phyloP scores from a whole-genome alignment of 495 filamentous ascomycete species.

The Penicillium daleae region DNA sequence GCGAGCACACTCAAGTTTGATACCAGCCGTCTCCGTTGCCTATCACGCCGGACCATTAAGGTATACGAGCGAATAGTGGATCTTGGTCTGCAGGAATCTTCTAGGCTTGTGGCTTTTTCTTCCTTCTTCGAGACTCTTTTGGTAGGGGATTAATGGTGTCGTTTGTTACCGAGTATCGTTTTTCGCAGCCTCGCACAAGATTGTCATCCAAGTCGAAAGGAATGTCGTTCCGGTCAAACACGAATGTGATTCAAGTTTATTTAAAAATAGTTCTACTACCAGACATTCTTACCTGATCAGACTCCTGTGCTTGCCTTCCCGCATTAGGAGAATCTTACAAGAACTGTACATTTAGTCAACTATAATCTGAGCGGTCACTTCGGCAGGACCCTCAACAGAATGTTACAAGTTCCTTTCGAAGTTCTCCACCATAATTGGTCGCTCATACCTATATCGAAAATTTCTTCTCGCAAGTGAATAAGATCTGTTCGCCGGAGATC shows the following conservation, averaged over 20 bases:
- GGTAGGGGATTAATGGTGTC: background rate
- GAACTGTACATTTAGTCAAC: too few relatives aligned
- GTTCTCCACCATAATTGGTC: too few relatives aligned
- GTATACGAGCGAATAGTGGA: background rate
- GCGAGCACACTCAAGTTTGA: background rate
- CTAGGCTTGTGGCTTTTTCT: background rate
- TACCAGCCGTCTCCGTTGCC: background rate
- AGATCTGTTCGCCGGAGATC: too few relatives aligned
- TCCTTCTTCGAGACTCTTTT: background rate
- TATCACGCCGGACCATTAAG: background rate
- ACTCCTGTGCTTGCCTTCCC: too few relatives aligned
- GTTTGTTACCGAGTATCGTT: background rate
- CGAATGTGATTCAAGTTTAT: background rate
- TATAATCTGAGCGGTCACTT: too few relatives aligned
- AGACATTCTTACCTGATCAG: too few relatives aligned
- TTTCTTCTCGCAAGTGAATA: too few relatives aligned
- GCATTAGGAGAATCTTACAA: too few relatives aligned
- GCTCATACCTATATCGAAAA: too few relatives aligned
- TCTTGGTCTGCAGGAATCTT: background rate
- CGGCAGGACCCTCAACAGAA: too few relatives aligned
- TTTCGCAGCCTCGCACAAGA: background rate
- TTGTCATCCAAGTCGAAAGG: background rate
- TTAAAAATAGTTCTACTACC: too few relatives aligned
- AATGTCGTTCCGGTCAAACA: background rate
- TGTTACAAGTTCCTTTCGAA: too few relatives aligned